Conservation (phyloP, 2,329 filamentous ascomycete genomes). For the Fusarium sp. region DNA sequence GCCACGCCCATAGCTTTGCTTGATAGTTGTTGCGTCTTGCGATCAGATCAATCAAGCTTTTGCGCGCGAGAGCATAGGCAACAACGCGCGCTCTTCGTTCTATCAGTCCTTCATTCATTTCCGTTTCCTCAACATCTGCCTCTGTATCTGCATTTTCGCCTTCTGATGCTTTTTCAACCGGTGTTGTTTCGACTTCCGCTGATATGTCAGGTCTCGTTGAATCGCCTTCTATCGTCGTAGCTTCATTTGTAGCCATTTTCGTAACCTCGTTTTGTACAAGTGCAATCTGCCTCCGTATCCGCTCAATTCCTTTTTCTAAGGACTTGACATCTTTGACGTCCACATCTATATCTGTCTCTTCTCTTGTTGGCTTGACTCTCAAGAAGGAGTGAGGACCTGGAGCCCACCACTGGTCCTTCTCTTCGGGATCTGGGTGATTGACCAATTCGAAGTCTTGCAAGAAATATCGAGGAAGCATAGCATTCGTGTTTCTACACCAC, state of each 20-base stretch:
- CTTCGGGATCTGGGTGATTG: constrained; percentile 67
- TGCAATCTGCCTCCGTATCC: neutral
- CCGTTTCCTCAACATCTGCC: neutral
- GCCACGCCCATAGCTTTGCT: constrained; percentile 32
- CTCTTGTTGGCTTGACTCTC: constrained; percentile 32
- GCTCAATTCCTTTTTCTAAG: neutral
- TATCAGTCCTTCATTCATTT: neutral
- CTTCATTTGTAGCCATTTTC: neutral
- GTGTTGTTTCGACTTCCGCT: neutral
- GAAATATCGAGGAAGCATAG: constrained; percentile 69
- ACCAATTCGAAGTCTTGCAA: constrained; percentile 71
- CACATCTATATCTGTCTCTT: neutral
- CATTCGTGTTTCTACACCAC: constrained; percentile 62
- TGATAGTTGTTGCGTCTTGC: neutral
- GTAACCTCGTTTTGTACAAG: neutral
- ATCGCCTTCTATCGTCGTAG: neutral
- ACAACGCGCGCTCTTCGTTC: constrained; percentile 29
- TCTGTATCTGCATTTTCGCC: too few relatives aligned
- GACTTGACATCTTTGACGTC: neutral
- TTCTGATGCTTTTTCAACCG: neutral
- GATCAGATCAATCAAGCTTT: constrained; percentile 48
- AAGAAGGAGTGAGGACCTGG: constrained; percentile 58
- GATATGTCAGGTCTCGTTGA: neutral
- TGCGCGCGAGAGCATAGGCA: constrained; percentile 48
- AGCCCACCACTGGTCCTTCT: constrained; percentile 65